Conservation (phyloP, 2,329 filamentous ascomycete genomes). For the Hypoxylon sp. region DNA sequence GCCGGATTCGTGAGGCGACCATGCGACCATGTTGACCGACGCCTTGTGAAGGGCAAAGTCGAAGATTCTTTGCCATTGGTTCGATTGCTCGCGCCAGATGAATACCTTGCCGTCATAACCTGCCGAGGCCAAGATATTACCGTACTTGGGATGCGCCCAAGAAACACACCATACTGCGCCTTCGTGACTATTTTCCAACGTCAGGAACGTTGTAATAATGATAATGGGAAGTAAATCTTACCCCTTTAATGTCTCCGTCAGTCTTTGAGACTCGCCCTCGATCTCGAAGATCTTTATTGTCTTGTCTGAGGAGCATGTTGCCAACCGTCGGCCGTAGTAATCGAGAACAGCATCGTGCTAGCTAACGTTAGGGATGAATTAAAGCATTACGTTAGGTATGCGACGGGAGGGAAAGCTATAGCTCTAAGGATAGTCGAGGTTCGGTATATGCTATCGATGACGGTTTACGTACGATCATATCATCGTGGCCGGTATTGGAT, state of each 20-base stretch:
- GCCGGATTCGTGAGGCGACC: constrained; percentile 96
- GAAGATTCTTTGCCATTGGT: constrained; percentile 86
- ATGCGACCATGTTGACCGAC: constrained; percentile 95
- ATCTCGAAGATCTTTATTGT: constrained; percentile 99
- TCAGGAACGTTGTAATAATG: constrained; percentile 36
- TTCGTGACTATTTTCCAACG: constrained; percentile 76
- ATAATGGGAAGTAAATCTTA: constrained; percentile 57
- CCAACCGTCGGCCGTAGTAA: constrained; percentile 96
- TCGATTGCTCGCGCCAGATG: constrained; percentile 93
- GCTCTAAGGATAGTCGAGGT: constrained; percentile 1
- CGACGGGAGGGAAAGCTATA: neutral
- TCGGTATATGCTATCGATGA: constrained; percentile 12
- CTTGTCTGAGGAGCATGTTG: constrained; percentile 97
- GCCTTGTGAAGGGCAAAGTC: constrained; percentile 95
- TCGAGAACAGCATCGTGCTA: constrained; percentile 98
- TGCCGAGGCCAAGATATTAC: constrained; percentile 94
- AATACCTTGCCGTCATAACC: constrained; percentile 98
- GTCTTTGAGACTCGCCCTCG: constrained; percentile 88
- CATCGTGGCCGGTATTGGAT: constrained; percentile 91
- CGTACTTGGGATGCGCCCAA: constrained; percentile 98
- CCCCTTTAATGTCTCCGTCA: constrained; percentile 95
- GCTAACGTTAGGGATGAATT: constrained; percentile 37
- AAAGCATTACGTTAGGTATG: constrained; percentile 19
- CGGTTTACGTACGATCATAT: constrained; percentile 90
- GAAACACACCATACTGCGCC: constrained; percentile 97